phyloP scores from a whole-genome alignment of 805 yeast genomes.

The Hanseniaspora taiwanica region DNA sequence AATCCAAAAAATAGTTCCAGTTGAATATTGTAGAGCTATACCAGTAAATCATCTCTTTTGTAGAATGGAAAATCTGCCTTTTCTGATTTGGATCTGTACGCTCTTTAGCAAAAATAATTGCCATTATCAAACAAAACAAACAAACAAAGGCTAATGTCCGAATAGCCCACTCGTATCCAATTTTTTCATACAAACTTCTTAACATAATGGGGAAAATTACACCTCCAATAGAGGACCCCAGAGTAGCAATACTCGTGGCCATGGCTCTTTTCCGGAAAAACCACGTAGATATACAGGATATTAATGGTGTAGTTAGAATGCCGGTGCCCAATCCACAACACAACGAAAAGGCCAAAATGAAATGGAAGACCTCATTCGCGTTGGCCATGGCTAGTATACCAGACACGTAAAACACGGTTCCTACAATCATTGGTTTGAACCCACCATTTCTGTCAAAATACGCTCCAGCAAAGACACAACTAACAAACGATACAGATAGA shows the following conservation, averaged over 20 bases:
- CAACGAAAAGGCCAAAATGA: slow-evolving; percentile 45
- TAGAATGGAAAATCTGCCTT: slow-evolving; percentile 26
- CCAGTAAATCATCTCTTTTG: slow-evolving; percentile 19
- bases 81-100: slow-evolving; percentile 21
- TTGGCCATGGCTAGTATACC: slow-evolving; percentile 49
- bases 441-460: slow-evolving; percentile 54
- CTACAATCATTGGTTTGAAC: slow-evolving; percentile 28
- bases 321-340: slow-evolving; percentile 48
- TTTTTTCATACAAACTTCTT: slow-evolving; percentile 32
- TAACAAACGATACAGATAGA: slow-evolving; percentile 37
- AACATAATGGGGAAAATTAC: slow-evolving; percentile 41
- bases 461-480: slow-evolving; percentile 45
- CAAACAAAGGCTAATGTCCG: slow-evolving; percentile 39
- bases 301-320: slow-evolving; percentile 44
- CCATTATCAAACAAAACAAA: slow-evolving; percentile 24
- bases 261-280: slow-evolving; percentile 45
- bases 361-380: slow-evolving; percentile 42
- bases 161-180: slow-evolving; percentile 51
- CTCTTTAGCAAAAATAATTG: slow-evolving; percentile 29
- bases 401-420: slow-evolving; percentile 32
- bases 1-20: slow-evolving; percentile 28
- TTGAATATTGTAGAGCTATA: slow-evolving; percentile 19
- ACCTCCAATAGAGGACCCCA: slow-evolving; percentile 48
- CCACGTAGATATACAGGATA: slow-evolving; percentile 56
- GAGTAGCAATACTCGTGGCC: slow-evolving; percentile 37